Conservation (phyloP, 495 filamentous ascomycete species). For the Podospora pseudoanserina region DNA sequence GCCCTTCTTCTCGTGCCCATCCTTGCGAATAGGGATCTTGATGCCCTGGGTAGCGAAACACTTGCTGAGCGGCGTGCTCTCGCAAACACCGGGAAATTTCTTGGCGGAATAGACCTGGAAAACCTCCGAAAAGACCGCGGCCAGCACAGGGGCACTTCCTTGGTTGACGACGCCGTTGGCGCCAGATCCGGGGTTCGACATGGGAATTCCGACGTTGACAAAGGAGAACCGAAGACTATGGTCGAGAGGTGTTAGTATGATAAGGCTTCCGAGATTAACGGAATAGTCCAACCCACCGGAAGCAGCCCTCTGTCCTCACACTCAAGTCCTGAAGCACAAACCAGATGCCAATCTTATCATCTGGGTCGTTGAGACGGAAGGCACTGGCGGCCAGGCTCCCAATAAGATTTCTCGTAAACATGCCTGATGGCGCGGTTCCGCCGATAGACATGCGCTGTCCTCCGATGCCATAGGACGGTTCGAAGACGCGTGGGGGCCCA, state of each 20-base stretch:
- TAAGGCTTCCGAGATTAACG: background rate
- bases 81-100: conserved; percentile 96
- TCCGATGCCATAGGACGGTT: conserved; percentile 20
- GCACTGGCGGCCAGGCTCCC: conserved; percentile 89
- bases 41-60: conserved; percentile 94
- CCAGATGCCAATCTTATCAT: conserved; percentile 89
- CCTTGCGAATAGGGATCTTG: conserved; percentile 92
- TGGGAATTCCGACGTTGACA: conserved; percentile 67
- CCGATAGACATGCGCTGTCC: conserved; percentile 38
- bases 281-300: conserved; percentile 58
- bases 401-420: conserved; percentile 96
- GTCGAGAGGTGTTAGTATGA: background rate
- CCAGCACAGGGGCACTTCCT: conserved; percentile 77
- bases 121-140: conserved; percentile 78
- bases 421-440: conserved; percentile 59
- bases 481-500: conserved; percentile 27
- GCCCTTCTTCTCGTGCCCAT: conserved; percentile 63
- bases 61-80: conserved; percentile 89
- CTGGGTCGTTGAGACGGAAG: conserved; percentile 75
- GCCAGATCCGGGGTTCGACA: conserved; percentile 17
- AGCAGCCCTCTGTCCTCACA: conserved; percentile 85
- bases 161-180: conserved; percentile 57
- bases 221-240: conserved; percentile 57
- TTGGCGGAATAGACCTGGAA: conserved; percentile 97
- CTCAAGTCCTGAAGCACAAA: conserved; percentile 95